A percentile compares a stretch with the other conserved stretches of the same genome.
Evolutionary conservation across 164 flowering plant species (phyloP).

Genomic region (Stephania yunnanensis): DNA sequence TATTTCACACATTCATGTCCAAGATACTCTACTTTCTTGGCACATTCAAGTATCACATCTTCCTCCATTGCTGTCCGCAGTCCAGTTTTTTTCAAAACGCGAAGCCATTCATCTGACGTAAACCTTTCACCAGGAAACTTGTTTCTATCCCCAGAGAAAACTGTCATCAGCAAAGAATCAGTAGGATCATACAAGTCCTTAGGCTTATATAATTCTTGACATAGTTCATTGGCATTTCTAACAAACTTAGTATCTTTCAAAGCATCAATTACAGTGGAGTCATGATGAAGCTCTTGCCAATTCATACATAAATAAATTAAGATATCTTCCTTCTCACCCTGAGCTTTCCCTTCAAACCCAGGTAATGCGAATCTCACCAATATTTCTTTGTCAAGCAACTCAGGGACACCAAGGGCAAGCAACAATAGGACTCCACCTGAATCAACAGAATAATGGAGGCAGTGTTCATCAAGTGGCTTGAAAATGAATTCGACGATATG

Average conservation of each 20-base stretch:
- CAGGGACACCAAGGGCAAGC: conserved; percentile 71
- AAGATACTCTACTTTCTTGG: conserved; percentile 74
- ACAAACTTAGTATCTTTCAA: conserved; percentile 81
- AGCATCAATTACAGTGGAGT: conserved; percentile 55
- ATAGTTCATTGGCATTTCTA: conserved; percentile 63
- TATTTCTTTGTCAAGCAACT: conserved; percentile 72
- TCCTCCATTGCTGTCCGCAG: conserved; percentile 69
- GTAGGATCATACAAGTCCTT: conserved; percentile 77
- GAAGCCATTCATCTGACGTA: conserved; percentile 74
- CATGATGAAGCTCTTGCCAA: conserved; percentile 78
- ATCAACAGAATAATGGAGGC: conserved; percentile 54
- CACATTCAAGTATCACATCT: conserved; percentile 83
- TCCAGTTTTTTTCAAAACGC: conserved; percentile 70
- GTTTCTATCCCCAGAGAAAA: conserved; percentile 68
- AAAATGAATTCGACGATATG: conserved; percentile 75
- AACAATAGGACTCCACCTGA: conserved; percentile 50
- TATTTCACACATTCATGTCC: conserved; percentile 55
- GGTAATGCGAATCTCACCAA: conserved; percentile 85
- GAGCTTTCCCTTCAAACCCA: conserved; percentile 63
- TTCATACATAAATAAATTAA: conserved; percentile 66
- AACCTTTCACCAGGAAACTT: conserved; percentile 97
- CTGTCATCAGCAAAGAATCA: conserved; percentile 65
- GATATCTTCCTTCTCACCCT: conserved; percentile 72
- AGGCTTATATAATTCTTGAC: conserved; percentile 52
- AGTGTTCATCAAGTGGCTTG: conserved; percentile 64